Percentiles rank a stretch among this genome's conserved stretches.
These are phyloP conservation scores for Colletotrichum sp. DNA, from an alignment of 2,329 filamentous ascomycete genomes.

Conservation along the genomic window DNA sequence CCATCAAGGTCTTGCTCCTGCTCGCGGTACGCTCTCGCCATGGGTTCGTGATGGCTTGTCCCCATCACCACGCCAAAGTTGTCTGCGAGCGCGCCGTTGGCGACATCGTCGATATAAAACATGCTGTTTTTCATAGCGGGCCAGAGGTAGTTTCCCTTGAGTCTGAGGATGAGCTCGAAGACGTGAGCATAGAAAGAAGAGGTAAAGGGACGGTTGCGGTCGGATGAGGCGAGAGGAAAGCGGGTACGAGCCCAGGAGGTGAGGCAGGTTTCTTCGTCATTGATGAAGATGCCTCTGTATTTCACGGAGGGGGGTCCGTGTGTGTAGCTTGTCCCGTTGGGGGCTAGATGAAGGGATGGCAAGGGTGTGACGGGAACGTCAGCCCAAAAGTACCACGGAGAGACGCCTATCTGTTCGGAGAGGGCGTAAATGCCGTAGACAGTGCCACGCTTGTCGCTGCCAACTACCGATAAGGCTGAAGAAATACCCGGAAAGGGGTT, in stretches of 20 bases:
- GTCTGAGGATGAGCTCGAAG: conserved; percentile 60
- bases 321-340: conserved; percentile 32
- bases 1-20: conserved; percentile 38
- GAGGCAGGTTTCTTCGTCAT: conserved; percentile 62
- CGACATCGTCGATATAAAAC: conserved; percentile 59
- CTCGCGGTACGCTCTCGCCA: conserved; percentile 55
- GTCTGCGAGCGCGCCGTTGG: conserved; percentile 56
- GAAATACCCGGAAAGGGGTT: conserved; percentile 34
- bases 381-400: conserved; percentile 65
- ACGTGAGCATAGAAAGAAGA: conserved; percentile 59
- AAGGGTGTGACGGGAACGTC: conserved; percentile 53
- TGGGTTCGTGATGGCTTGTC: conserved; percentile 63
- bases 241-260: conserved; percentile 58
- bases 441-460: conserved; percentile 60
- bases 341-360: conserved; percentile 49
- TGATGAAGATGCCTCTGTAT: conserved; percentile 65
- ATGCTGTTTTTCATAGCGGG: conserved; percentile 63
- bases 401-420: conserved; percentile 64
- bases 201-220: conserved; percentile 34
- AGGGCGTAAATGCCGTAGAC: conserved; percentile 64
- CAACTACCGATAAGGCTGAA: conserved; percentile 53
- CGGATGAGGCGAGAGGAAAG: conserved; percentile 34
- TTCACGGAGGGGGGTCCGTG: conserved; percentile 60
- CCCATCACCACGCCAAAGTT: conserved; percentile 63
- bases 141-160: conserved; percentile 64